These are phyloP conservation scores for Magnolia officinalis DNA, from an alignment of 164 flowering plant species.

Conservation along the genomic window DNA sequence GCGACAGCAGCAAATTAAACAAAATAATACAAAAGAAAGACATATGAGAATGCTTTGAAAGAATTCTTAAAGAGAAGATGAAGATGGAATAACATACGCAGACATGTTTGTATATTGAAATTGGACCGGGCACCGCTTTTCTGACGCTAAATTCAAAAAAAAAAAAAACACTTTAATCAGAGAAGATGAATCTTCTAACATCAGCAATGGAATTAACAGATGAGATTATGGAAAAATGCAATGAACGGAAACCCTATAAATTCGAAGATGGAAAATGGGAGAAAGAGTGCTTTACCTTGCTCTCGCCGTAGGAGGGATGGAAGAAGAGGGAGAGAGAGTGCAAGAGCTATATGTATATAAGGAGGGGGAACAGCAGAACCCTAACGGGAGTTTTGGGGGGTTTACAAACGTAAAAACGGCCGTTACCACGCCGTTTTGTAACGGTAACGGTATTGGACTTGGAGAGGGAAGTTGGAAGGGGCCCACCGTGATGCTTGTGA, in stretches of 20 bases:
- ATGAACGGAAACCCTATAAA: neutral
- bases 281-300: neutral
- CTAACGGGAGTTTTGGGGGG: neutral
- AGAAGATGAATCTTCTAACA: neutral
- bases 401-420: too few species aligned
- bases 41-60: neutral
- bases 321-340: neutral
- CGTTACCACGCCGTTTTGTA: neutral
- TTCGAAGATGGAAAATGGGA: neutral
- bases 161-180: neutral
- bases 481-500: too few species aligned
- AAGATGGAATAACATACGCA: neutral
- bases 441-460: too few species aligned
- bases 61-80: neutral
- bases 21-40: neutral
- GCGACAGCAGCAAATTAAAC: neutral
- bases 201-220: neutral
- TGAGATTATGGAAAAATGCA: neutral
- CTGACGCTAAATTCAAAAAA: neutral
- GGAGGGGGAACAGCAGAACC: neutral
- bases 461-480: too few species aligned
- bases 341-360: neutral
- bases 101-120: constrained; percentile 1
- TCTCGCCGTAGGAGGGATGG: neutral
- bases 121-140: neutral